Evolutionary conservation across 2,329 filamentous ascomycete genomes (phyloP).

Genomic region (Coleophoma eucalyptorum): DNA sequence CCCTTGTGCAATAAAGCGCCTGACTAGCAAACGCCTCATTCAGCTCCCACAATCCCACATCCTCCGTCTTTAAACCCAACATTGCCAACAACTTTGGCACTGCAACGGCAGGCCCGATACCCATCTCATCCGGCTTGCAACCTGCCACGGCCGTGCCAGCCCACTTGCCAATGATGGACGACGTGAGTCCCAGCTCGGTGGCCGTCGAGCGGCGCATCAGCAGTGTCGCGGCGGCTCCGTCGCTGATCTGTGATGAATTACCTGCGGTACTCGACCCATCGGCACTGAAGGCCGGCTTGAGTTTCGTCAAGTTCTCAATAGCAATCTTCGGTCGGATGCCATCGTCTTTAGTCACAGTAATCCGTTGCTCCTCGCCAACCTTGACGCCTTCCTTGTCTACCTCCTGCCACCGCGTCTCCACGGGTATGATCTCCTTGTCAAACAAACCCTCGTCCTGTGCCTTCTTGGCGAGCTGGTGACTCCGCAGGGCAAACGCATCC

Average conservation of each 20-base stretch:
- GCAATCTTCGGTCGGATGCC: slow-evolving; percentile 70
- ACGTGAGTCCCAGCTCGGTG: slow-evolving; percentile 63
- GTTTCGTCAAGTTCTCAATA: slow-evolving; percentile 66
- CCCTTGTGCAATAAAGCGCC: slow-evolving; percentile 66
- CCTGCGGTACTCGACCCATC: slow-evolving; percentile 80
- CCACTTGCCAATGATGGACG: slow-evolving; percentile 76
- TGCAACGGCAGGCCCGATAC: slow-evolving; percentile 79
- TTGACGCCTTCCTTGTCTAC: slow-evolving; percentile 56
- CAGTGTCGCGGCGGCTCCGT: slow-evolving; percentile 80
- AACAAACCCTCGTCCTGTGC: slow-evolving; percentile 71
- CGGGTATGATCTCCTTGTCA: slow-evolving; percentile 74
- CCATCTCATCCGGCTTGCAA: slow-evolving; percentile 90
- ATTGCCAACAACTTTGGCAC: slow-evolving; percentile 77
- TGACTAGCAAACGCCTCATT: slow-evolving; percentile 78
- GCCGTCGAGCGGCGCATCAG: slow-evolving; percentile 84
- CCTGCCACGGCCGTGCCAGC: slow-evolving; percentile 73
- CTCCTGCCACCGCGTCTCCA: slow-evolving; percentile 65
- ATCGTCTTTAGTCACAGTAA: slow-evolving; percentile 76
- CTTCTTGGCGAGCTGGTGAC: slow-evolving; percentile 67
- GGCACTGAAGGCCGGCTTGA: slow-evolving; percentile 81
- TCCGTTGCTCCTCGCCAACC: slow-evolving; percentile 49
- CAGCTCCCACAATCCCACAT: slow-evolving; percentile 87
- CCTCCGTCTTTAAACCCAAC: slow-evolving; percentile 60
- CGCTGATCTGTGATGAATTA: slow-evolving; percentile 81
- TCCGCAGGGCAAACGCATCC: slow-evolving; percentile 75